phyloP scores from a whole-genome alignment of 2,329 filamentous ascomycete genomes.

The Drechslera avenae region DNA sequence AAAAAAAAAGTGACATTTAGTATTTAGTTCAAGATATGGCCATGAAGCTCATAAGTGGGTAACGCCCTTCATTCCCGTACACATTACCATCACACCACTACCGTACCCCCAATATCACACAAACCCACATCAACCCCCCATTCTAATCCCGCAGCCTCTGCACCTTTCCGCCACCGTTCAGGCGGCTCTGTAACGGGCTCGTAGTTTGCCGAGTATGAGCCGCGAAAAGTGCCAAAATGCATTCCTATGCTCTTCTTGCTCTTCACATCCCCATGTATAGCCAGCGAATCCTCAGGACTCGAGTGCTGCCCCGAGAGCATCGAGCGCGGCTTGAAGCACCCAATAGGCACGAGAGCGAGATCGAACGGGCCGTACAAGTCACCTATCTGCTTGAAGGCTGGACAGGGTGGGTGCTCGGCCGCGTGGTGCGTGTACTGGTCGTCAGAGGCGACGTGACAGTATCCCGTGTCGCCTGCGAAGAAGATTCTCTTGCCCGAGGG shows the following conservation, averaged over 20 bases:
- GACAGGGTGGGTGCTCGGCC: slow-evolving; percentile 51
- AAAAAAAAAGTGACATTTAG: no score
- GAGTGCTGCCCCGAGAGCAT: slow-evolving; percentile 55
- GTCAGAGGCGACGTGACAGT: slow-evolving; percentile 47
- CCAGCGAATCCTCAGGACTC: slow-evolving; percentile 55
- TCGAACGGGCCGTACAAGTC: slow-evolving; percentile 55
- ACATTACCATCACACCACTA: slow-evolving; percentile 40
- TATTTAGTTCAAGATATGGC: no score
- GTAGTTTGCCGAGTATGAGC: slow-evolving; percentile 52
- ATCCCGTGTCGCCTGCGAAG: slow-evolving; percentile 59
- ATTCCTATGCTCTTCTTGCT: slow-evolving; percentile 57
- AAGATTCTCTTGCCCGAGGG: slow-evolving; percentile 46
- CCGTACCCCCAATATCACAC: slow-evolving; percentile 56
- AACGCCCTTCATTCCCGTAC: neutral
- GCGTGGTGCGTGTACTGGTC: slow-evolving; percentile 37
- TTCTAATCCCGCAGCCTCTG: no score
- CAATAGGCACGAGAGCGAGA: slow-evolving; percentile 56
- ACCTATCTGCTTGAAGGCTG: slow-evolving; percentile 56
- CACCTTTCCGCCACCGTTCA: slow-evolving; percentile 52
- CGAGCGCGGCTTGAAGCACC: slow-evolving; percentile 53
- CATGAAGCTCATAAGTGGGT: no score
- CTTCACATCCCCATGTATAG: slow-evolving; percentile 55
- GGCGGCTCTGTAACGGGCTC: slow-evolving; percentile 58
- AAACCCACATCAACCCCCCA: slow-evolving; percentile 44
- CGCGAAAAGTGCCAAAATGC: slow-evolving; percentile 58